Base-by-base conservation (phyloP, 805 yeast genomes). In the Yarrowia deformans region DNA sequence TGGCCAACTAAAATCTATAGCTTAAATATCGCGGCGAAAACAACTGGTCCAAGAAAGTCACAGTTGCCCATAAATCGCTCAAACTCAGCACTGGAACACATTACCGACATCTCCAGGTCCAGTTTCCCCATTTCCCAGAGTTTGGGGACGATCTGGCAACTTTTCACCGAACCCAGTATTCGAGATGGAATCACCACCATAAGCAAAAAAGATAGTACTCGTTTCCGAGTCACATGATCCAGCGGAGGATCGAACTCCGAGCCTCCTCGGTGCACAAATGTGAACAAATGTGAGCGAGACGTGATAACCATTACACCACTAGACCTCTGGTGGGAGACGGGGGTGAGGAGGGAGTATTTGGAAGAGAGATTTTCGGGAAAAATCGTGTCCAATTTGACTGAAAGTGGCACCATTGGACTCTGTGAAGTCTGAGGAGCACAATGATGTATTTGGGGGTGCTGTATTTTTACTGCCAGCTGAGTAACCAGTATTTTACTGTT, bases 281-380 rank as follows among this genome's bases (percentile, higher is more conserved):
- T 23, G 29, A 23, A 23, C 29, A 37, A 54, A 54, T 54, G 60
- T 54, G 60, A 54, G 60, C 60, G 60, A 54, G 60, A 54, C 60
- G 60, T 54, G 60, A 54, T 54, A 54, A 54, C 60, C 60, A 54
- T 54, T 54, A 54, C 60, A 54, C 60, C 60, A 54, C 60, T 54
- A 39, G 60, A 54, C 60, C 60, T 23, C 23, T 54, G 60, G 52
- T 58, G 52, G 52, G 50, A 40, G 46, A n/a, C 64, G 5, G 29
- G 37, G 49, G 19, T 3, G 34, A 14, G 12, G 6, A 1, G 42
- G 18, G 18, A 9, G 32, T 16, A 8, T 29, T 37, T 58, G 9
- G 8, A 32, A 14, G n/a, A 18, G 32, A 3, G 39, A 16, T 16
- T 34, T 10, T 23, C 29, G 34, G 35, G 35, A 16, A 12, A 16